Base-by-base conservation (phyloP, 108 stramenopile genomes). In the Cyclostephanos invisitatus region DNA sequence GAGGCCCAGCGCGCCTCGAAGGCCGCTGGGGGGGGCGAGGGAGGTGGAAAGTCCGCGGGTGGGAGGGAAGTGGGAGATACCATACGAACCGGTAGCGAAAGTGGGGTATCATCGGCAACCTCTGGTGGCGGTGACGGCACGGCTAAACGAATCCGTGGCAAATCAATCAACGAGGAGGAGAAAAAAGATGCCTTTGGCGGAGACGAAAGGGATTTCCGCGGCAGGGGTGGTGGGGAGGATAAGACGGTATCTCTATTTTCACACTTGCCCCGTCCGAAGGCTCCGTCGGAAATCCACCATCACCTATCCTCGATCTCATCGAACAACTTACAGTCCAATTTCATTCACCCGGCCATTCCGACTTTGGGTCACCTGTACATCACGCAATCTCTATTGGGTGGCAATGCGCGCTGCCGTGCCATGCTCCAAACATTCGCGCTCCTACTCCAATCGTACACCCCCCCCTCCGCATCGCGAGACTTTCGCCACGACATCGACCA, bases 1-100 rank as follows among this genome's bases (percentile, higher is more conserved):
- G 97, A 97, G 79, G 72, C 84, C 62, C 96, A 97, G 77, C 84
- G 95, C 44, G 96, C 97, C 9, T 96, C 94, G 51, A 98, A 98
- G 86, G 87, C 83, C 29, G 90, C 77, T 14, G 78, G 47, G 8
- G 71, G 44, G 2, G 72, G 59, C 49, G 71, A 29, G 24, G 57
- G 36, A 63, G 73, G 64, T 15, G 66, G 62, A 66, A 84, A 82
- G 46, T 55, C 56, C 1, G 0, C 18, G 15, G 58, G 20, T 49
- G 40, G 28, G 38, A 67, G 65, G 56, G 53, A 27, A 18, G 54
- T 25, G 37, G 72, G 70, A 58, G 38, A 44, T 27, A 44, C 14
- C 38, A 68, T 47, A 49, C 67, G 53, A 48, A 53, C 62, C 28
- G 53, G n/a, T 54, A 40, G 46, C 29, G 38, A 54, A 32, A 60